Evolutionary conservation across 2,329 filamentous ascomycete species (phyloP).

Genomic region (Ophiocordyceps camponoti-saundersi): DNA sequence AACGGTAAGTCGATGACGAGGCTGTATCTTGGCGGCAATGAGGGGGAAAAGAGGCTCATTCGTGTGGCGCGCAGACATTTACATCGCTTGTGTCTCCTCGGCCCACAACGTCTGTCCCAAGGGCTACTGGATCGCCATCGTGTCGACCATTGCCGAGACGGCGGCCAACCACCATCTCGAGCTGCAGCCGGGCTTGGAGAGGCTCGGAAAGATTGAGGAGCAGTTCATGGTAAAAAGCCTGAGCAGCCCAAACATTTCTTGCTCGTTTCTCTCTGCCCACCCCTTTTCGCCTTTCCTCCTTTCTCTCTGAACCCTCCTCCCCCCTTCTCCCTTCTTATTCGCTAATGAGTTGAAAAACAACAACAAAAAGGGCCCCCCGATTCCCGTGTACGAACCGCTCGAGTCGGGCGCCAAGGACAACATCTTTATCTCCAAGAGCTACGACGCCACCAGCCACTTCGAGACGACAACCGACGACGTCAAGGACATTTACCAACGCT

Average conservation of each 20-base stretch:
- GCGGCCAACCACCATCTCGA: slow-evolving; percentile 89
- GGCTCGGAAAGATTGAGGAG: slow-evolving; percentile 87
- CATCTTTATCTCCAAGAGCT: slow-evolving; percentile 96
- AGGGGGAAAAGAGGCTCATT: slow-evolving; percentile 2
- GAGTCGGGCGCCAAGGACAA: slow-evolving; percentile 72
- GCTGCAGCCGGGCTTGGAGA: slow-evolving; percentile 79
- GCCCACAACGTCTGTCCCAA: slow-evolving; percentile 98
- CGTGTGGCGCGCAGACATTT: slow-evolving; percentile 50
- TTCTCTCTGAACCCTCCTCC: no score
- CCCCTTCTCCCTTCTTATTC: no score
- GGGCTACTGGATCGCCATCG: slow-evolving; percentile 97
- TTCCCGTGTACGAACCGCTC: slow-evolving; percentile 84
- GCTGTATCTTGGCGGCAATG: not conserved
- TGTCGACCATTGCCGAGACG: slow-evolving; percentile 90
- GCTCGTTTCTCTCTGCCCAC: not conserved
- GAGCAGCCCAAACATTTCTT: no score
- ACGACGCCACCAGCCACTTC: slow-evolving; percentile 95
- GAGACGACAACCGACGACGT: slow-evolving; percentile 87
- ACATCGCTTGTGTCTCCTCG: slow-evolving; percentile 87
- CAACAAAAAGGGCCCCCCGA: slow-evolving; percentile 47
- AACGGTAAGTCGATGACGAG: slow-evolving; percentile 48
- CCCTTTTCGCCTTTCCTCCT: not conserved
- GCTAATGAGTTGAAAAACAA: no score
- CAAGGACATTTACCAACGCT: slow-evolving; percentile 77
- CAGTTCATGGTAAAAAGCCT: slow-evolving; percentile 83